These are phyloP conservation scores for Cyathus striatus DNA, from an alignment of 768 basidiomycete species.

Conservation along the genomic window DNA sequence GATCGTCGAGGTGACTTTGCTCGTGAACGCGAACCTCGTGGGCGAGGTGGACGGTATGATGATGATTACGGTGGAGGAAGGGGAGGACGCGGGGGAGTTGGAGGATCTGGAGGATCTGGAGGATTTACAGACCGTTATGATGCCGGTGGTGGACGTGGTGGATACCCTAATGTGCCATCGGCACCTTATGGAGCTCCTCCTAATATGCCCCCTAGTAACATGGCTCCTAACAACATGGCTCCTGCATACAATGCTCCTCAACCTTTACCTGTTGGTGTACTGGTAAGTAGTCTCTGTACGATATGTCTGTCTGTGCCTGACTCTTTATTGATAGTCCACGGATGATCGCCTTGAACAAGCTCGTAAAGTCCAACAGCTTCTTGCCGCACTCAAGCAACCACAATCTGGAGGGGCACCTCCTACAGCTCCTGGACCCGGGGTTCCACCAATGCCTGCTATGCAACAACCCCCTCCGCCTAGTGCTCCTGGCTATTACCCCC, in stretches of 20 bases:
- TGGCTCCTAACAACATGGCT: constrained; percentile 19
- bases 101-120: constrained; percentile 24
- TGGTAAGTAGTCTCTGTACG: constrained; percentile 8
- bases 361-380: constrained; percentile 77
- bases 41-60: constrained; percentile 36
- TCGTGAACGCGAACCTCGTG: constrained; percentile 42
- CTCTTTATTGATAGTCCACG: constrained; percentile 26
- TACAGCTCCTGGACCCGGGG: constrained; percentile 20
- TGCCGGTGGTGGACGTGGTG: constrained; percentile 20
- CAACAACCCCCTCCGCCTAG: too few species aligned
- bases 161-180: constrained; percentile 10
- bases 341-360: constrained; percentile 89
- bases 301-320: neutral
- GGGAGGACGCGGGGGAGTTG: constrained; percentile 14
- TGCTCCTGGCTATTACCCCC: constrained; percentile 37
- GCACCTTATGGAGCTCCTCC: constrained; percentile 16
- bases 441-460: constrained; percentile 35
- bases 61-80: constrained; percentile 33
- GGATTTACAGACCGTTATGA: constrained; percentile 37
- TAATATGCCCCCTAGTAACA: constrained; percentile 4
- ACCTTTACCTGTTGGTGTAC: constrained; percentile 16
- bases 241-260: constrained; percentile 23
- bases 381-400: constrained; percentile 78
- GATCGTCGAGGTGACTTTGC: constrained; percentile 33
- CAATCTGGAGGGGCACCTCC: constrained; percentile 30